Conservation (phyloP, 2,329 filamentous ascomycete genomes). For the Colletotrichum noveboracense region DNA sequence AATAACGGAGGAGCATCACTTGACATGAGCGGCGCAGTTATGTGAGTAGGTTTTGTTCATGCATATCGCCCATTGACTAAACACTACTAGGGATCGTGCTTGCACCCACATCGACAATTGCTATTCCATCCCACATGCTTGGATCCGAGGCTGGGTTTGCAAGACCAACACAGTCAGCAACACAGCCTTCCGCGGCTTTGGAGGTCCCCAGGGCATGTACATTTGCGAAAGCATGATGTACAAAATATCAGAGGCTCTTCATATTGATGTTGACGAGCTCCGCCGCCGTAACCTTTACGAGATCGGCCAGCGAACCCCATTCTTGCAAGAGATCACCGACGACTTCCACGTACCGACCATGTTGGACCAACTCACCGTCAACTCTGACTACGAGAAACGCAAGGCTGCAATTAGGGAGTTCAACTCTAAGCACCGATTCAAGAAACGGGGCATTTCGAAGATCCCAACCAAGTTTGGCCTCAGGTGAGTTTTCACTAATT, state of each 20-base stretch:
- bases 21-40: neutral
- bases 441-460: neutral
- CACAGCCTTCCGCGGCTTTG: neutral
- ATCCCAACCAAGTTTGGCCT: neutral
- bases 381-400: neutral
- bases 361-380: neutral
- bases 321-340: neutral
- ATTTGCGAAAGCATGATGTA: neutral
- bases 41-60: neutral
- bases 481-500: neutral
- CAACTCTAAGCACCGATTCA: neutral
- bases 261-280: neutral
- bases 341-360: neutral
- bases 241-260: neutral
- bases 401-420: neutral
- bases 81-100: neutral
- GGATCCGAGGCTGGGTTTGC: neutral
- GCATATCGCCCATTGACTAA: neutral
- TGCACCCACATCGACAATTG: neutral
- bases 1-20: neutral
- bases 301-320: neutral
- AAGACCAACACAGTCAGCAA: neutral
- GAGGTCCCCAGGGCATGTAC: neutral
- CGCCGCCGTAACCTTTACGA: neutral
- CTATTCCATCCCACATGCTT: neutral